Conservation (phyloP, 306 rosid genomes). For the Glycine soja region DNA sequence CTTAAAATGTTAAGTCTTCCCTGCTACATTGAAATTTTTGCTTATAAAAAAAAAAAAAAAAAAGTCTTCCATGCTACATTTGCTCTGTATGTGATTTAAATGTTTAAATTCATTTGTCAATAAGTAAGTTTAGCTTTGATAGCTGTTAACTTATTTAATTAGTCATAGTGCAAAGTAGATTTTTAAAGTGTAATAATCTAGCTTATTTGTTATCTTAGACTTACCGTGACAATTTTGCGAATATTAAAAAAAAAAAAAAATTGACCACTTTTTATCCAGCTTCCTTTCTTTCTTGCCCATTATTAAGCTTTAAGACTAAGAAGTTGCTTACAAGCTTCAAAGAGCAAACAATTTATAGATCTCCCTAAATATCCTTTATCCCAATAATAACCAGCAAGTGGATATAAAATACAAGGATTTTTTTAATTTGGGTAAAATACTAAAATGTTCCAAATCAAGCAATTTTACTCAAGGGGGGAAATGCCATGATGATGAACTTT, state of each 20-base stretch:
- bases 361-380: not conserved
- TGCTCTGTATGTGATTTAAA: not conserved
- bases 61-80: not conserved
- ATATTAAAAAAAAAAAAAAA: not conserved
- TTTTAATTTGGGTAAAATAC: no score
- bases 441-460: no score
- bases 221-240: not conserved
- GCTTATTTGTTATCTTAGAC: not conserved
- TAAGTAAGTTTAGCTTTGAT: not conserved
- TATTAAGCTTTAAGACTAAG: not conserved
- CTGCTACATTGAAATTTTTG: not conserved
- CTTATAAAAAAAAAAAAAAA: no score
- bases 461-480: no score
- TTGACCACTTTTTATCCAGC: not conserved
- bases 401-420: not conserved
- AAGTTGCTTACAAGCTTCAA: not conserved
- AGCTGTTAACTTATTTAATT: not conserved
- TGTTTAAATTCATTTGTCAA: not conserved
- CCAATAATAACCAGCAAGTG: not conserved
- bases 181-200: not conserved
- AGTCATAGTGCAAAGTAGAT: not conserved
- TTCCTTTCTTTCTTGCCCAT: not conserved
- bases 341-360: not conserved
- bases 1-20: not conserved
- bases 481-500: no score